Conservation (phyloP, 345 rosid genomes). For the Ceriops zippeliana region DNA sequence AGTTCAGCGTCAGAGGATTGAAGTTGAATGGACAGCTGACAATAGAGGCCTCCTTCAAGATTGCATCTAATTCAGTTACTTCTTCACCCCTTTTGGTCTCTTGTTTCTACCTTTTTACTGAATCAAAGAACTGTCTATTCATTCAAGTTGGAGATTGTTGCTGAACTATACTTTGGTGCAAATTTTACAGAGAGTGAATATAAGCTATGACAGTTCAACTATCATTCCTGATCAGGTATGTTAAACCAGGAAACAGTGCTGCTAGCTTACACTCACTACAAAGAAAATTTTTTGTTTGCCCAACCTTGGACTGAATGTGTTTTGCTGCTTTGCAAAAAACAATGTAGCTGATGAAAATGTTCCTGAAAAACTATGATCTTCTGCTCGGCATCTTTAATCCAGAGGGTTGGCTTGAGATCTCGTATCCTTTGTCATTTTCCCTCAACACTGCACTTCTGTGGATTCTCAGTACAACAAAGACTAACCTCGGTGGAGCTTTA, state of each 20-base stretch:
- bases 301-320: not conserved
- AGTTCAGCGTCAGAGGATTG: constrained; percentile 76
- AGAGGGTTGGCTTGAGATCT: constrained; percentile 78
- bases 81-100: constrained; percentile 4
- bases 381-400: constrained; percentile 73
- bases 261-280: not conserved
- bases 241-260: not conserved
- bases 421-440: constrained; percentile 55
- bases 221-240: constrained; percentile 77
- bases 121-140: not conserved
- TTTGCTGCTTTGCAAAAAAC: constrained; percentile 16
- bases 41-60: constrained; percentile 70
- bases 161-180: constrained; percentile 10
- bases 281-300: not conserved
- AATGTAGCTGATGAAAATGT: constrained; percentile 66
- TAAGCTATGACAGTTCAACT: constrained; percentile 58
- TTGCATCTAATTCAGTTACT: constrained; percentile 60
- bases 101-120: not conserved
- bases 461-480: too few species aligned
- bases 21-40: constrained; percentile 67
- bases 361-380: constrained; percentile 62
- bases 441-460: not conserved
- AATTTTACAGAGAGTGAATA: constrained; percentile 61
- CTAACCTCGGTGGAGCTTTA: not conserved
- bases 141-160: not conserved